A percentile compares a stretch with the other conserved stretches of the same genome.
phyloP scores from a whole-genome alignment of 2,329 filamentous ascomycete species.

The Alternaria infectoria region DNA sequence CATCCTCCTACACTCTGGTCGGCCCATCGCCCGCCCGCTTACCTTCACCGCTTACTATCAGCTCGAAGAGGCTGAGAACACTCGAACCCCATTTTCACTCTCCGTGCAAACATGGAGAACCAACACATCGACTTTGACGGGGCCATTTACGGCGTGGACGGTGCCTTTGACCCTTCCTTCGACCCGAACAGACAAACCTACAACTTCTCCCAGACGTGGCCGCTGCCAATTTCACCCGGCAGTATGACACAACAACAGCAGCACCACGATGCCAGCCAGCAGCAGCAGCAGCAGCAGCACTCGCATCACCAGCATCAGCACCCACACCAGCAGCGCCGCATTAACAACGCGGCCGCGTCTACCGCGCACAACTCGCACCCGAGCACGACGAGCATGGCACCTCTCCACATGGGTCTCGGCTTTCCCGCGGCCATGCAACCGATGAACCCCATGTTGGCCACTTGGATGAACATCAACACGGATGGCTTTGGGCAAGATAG shows the following conservation, averaged over 20 bases:
- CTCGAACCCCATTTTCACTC: conserved; percentile 27
- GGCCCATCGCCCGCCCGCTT: conserved; percentile 32
- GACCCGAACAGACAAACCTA: conserved; percentile 44
- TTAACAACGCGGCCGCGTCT: conserved; percentile 37
- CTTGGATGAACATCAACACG: conserved; percentile 54
- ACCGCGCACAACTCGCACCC: conserved; percentile 26
- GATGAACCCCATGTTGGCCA: conserved; percentile 45
- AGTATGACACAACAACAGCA: conserved; percentile 40
- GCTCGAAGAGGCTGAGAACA: conserved; percentile 45
- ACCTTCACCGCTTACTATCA: conserved; percentile 38
- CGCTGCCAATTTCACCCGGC: conserved; percentile 45
- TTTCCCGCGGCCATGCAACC: conserved; percentile 44
- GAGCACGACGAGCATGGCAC: conserved; percentile 40
- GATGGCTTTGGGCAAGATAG: conserved; percentile 39
- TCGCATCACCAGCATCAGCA: conserved; percentile 23
- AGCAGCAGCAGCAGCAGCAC: conserved; percentile 23
- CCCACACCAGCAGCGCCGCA: conserved; percentile 35
- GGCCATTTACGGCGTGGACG: conserved; percentile 44
- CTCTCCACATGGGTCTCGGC: conserved; percentile 42
- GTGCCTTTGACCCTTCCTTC: conserved; percentile 47
- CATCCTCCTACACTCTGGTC: conserved; percentile 14
- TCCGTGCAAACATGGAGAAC: conserved; percentile 51
- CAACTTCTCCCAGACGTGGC: conserved; percentile 46
- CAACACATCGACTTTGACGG: conserved; percentile 48
- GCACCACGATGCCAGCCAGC: conserved; percentile 16